Evolutionary conservation across 306 rosid genomes (phyloP), one percentile per base, ranked within the genome.

Genomic region (Canavalia ensiformis): DNA sequence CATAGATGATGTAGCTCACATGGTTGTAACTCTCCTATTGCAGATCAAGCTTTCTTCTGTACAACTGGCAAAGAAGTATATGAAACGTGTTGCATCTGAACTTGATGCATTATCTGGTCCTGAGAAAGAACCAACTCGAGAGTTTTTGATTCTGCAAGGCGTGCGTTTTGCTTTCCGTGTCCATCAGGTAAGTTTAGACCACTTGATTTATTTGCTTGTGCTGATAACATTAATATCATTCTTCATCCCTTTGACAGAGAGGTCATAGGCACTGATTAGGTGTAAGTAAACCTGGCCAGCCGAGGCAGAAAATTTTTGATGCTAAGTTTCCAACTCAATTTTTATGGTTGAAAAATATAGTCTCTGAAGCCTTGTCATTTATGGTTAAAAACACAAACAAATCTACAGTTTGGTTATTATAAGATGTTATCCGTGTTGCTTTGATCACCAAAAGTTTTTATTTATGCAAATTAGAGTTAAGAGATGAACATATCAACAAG

Each of bases 11-110:
- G n/a, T n/a, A 47, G 54, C 77, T 76, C 46, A 81, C 47, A 29
- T 77, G 64, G 56, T 81, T 47, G 13, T 28, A 34, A 67, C 11
- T 80, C 67, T 75, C 1, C 59, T 39, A 52, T 69, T 85, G 84
- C 89, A 92, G 98, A 94, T 92, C 75, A 94, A 94, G 90, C 97
- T 92, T 80, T 91, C 98, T 70, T 94, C 97, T 6, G 98, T 92
- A 4, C 98, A 94, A 82, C 84, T 94, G 63, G 97, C 97, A 63
- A 90, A 86, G 86, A 94, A 90, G 89, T 92, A 92, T 66, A 94
- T 94, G 97, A 92, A 92, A 52, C 97, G 95, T 10, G 97, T 94
- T 55, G 94, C 92, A 68, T 82, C 95, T 9, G 98, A 92, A 76
- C 97, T 94, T 74, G 97, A 94, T 82, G 86, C 80, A n/a, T 28